Evolutionary conservation across 1,284 basidiomycete species (phyloP).

Genomic region (Boletus calvinii): DNA sequence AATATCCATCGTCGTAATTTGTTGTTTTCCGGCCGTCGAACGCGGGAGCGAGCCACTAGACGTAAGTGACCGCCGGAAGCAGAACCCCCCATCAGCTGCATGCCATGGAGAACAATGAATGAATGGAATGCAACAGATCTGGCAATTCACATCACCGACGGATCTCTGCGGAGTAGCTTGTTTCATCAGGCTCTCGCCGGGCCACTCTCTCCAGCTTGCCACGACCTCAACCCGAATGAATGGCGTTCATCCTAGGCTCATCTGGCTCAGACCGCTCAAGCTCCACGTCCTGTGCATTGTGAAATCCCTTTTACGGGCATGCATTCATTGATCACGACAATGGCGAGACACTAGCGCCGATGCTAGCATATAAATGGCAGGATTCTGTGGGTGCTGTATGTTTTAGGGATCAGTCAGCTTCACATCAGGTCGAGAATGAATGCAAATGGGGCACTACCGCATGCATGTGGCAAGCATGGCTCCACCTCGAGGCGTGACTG

Average conservation of each 20-base stretch:
- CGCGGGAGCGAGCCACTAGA: constrained; percentile 34
- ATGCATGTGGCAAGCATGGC: constrained; percentile 36
- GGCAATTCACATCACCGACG: constrained; percentile 15
- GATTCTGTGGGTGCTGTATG: constrained; percentile 27
- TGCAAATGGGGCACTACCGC: constrained; percentile 30
- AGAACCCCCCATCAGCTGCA: constrained; percentile 26
- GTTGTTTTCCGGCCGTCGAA: constrained; percentile 21
- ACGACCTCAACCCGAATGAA: constrained; percentile 20
- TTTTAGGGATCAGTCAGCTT: constrained; percentile 20
- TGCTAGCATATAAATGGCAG: constrained; percentile 22
- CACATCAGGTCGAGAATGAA: constrained; percentile 32
- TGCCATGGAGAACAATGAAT: constrained; percentile 27
- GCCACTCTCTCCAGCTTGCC: constrained; percentile 13
- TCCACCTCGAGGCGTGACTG: constrained; percentile 38
- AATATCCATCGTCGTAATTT: constrained; percentile 20
- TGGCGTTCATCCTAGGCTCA: constrained; percentile 20
- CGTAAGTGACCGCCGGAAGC: constrained; percentile 34
- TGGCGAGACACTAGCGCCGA: constrained; percentile 24
- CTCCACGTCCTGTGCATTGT: constrained; percentile 33
- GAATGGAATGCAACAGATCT: constrained; percentile 21
- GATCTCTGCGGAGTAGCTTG: constrained; percentile 23
- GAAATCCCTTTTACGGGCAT: constrained; percentile 19
- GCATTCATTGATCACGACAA: constrained; percentile 21
- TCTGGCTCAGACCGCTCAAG: constrained; percentile 25
- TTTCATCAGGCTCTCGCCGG: constrained; percentile 16